A percentile compares a stretch with the other conserved stretches of the same genome.
These are phyloP conservation scores for Pseudohyphozyma bogoriensis DNA, from an alignment of 768 basidiomycete species.

Conservation along the genomic window DNA sequence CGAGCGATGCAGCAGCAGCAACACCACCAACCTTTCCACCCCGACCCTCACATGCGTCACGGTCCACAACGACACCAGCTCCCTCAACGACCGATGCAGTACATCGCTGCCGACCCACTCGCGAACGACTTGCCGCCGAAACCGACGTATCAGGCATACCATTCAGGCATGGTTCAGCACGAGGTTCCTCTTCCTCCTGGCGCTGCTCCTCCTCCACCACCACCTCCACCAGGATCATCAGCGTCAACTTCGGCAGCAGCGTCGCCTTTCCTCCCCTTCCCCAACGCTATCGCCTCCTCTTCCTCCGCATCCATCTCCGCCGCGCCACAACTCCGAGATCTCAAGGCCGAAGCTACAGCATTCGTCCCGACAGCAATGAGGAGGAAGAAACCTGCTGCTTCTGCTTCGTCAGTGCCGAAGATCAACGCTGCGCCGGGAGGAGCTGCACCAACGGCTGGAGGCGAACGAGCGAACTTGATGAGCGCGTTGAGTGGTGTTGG, in stretches of 20 bases:
- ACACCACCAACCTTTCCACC: constrained; percentile 33
- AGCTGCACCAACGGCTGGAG: constrained; percentile 3
- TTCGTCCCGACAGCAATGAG: constrained; percentile 71
- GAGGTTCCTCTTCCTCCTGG: neutral
- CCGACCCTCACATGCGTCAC: constrained; percentile 31
- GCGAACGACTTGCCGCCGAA: no score
- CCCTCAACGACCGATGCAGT: constrained; percentile 10
- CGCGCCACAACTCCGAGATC: constrained; percentile 75
- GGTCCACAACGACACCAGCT: constrained; percentile 33
- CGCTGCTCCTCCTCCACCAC: neutral
- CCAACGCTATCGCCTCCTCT: constrained; percentile 9
- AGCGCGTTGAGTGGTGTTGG: neutral
- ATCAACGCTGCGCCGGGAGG: constrained; percentile 11
- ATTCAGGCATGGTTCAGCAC: no score
- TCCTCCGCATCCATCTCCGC: constrained; percentile 60
- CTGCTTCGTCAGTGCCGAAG: neutral
- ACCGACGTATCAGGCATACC: no score
- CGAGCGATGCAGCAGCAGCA: no score
- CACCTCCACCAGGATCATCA: no score
- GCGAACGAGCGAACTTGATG: constrained; percentile 5
- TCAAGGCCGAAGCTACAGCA: constrained; percentile 87
- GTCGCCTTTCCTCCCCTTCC: neutral
- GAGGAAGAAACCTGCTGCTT: constrained; percentile 44
- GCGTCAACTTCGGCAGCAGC: no score
- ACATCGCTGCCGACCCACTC: constrained; percentile 17